phyloP scores from a whole-genome alignment of 176 grass and related monocot genomes.

The Oryza punctata region DNA sequence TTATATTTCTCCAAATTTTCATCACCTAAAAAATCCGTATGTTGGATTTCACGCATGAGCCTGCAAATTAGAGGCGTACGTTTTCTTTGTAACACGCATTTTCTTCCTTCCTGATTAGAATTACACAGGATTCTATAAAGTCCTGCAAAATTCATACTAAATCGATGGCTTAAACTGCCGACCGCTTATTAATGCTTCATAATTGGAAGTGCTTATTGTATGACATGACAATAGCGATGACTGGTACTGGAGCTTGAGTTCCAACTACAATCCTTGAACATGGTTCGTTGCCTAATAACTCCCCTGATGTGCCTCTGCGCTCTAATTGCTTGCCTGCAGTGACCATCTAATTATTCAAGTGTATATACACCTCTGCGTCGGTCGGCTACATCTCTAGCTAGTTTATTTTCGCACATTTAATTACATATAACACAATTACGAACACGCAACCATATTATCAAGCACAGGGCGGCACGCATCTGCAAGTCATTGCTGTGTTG shows the following conservation, averaged over 20 bases:
- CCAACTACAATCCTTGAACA: neutral
- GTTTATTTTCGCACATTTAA: too few species aligned
- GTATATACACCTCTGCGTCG: neutral
- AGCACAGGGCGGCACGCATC: too few species aligned
- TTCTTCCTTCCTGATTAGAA: neutral
- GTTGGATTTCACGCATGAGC: neutral
- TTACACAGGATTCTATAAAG: neutral
- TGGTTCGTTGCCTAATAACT: neutral
- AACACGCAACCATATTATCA: too few species aligned
- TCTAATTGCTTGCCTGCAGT: neutral
- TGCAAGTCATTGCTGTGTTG: too few species aligned
- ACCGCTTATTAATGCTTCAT: constrained; percentile 16
- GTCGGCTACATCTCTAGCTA: too few species aligned
- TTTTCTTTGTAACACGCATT: too few species aligned
- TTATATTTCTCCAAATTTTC: neutral
- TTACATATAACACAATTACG: too few species aligned
- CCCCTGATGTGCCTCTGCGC: neutral
- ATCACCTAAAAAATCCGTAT: neutral
- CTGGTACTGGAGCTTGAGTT: neutral
- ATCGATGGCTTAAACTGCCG: neutral
- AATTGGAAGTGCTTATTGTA: constrained; percentile 11
- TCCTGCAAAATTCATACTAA: neutral
- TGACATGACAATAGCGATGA: neutral
- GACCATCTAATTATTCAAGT: neutral
- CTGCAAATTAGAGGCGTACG: too few species aligned